Percentiles rank a stretch among this genome's conserved stretches.
Conservation (phyloP, 306 rosid genomes). For the Nissolia schottii region DNA sequence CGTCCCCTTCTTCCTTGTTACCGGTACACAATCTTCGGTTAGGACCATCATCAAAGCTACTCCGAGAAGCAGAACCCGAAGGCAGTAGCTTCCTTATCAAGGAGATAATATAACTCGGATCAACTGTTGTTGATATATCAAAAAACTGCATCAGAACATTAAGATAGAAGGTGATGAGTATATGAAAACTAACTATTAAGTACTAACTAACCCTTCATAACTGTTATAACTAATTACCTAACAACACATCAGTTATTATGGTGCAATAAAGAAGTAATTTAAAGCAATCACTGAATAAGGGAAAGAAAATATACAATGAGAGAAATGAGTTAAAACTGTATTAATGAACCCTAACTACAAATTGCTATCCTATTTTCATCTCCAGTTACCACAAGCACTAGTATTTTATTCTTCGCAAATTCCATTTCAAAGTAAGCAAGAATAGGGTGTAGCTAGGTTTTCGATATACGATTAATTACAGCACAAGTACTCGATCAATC, state of each 20-base stretch:
- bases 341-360: neutral
- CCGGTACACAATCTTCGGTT: slow-evolving; percentile 6
- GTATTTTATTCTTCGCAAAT: neutral
- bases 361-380: neutral
- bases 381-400: neutral
- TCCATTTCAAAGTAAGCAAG: neutral
- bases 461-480: neutral
- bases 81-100: slow-evolving; percentile 86
- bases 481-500: neutral
- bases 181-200: too few relatives aligned
- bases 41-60: neutral
- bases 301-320: neutral
- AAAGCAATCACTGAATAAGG: slow-evolving; percentile 15
- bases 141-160: slow-evolving; percentile 73
- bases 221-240: too few relatives aligned
- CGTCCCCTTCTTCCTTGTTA: slow-evolving; percentile 24
- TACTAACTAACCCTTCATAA: too few relatives aligned
- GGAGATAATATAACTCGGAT: slow-evolving; percentile 86
- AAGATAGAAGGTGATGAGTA: too few relatives aligned
- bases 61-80: slow-evolving; percentile 12
- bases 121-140: slow-evolving; percentile 85
- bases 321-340: neutral
- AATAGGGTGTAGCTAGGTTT: neutral
- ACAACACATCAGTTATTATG: too few relatives aligned
- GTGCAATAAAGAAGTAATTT: too few relatives aligned